A percentile compares a stretch with the other conserved stretches of the same genome.
phyloP scores from a whole-genome alignment of 2,329 filamentous ascomycete species.

The Ceratocystiopsis minuta region DNA sequence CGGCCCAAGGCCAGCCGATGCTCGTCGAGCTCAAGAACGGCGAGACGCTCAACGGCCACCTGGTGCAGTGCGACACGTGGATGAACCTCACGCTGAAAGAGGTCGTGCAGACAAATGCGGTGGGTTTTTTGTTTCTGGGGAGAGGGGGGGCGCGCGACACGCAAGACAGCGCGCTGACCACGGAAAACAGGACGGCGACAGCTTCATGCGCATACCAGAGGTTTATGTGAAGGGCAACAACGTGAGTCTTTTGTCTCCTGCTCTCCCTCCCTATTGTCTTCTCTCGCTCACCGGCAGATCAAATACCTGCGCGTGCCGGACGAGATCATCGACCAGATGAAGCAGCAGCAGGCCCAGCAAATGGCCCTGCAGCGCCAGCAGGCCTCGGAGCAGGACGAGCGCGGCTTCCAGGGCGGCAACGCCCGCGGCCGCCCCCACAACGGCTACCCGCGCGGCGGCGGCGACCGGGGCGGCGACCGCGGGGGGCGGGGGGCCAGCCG shows the following conservation, averaged over 20 bases:
- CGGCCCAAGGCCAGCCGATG: conserved; percentile 94
- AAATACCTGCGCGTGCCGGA: conserved; percentile 95
- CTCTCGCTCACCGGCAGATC: conserved; percentile 41
- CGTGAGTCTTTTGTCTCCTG: conserved; percentile 31
- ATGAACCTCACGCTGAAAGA: conserved; percentile 98
- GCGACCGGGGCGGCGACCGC: conserved; percentile 28
- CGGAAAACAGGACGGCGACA: conserved; percentile 66
- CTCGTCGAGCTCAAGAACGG: conserved; percentile 94
- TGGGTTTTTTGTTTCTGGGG: conserved; percentile 17
- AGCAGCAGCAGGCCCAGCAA: conserved; percentile 65
- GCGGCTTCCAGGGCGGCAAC: conserved; percentile 35
- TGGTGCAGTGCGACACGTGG: conserved; percentile 97
- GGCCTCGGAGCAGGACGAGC: conserved; percentile 42
- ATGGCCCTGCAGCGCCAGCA: conserved; percentile 21
- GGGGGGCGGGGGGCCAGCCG: conserved; percentile 34
- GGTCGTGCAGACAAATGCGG: conserved; percentile 85
- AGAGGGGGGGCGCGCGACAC: no score
- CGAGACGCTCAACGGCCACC: conserved; percentile 89
- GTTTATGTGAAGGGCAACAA: conserved; percentile 97
- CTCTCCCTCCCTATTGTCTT: background rate
- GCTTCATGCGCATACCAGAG: conserved; percentile 80
- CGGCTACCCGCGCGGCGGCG: conserved; percentile 30
- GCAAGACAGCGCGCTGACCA: no score
- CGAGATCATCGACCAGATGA: conserved; percentile 87
- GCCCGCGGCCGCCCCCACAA: conserved; percentile 40